These are phyloP conservation scores for Prototheca cutis DNA, from an alignment of 163 green algal species.

Conservation along the genomic window DNA sequence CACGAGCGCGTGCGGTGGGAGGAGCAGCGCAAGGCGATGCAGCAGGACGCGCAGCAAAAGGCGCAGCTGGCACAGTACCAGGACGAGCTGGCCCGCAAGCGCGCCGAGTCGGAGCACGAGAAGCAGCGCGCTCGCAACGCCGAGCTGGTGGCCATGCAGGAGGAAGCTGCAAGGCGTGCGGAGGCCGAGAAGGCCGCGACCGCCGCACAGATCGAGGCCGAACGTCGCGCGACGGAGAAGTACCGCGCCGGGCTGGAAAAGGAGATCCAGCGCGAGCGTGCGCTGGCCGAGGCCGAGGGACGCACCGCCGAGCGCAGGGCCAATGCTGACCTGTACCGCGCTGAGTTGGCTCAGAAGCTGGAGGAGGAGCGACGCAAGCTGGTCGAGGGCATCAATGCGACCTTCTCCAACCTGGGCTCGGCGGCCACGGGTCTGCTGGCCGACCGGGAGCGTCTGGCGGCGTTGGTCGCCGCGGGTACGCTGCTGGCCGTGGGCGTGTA, in stretches of 20 bases:
- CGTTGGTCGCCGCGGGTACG: conserved; percentile 54
- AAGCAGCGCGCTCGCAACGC: conserved; percentile 69
- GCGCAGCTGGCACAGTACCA: conserved; percentile 87
- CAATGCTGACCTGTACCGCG: conserved; percentile 91
- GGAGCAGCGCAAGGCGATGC: conserved; percentile 78
- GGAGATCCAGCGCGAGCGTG: conserved; percentile 71
- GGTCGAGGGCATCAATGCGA: conserved; percentile 80
- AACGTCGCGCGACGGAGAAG: conserved; percentile 73
- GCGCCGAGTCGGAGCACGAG: conserved; percentile 41
- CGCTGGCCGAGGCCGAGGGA: conserved; percentile 90
- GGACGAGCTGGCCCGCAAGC: conserved; percentile 72
- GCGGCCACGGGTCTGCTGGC: conserved; percentile 60
- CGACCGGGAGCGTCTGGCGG: conserved; percentile 67
- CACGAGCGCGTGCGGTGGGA: conserved; percentile 80
- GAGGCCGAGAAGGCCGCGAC: conserved; percentile 69
- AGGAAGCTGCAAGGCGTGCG: conserved; percentile 57
- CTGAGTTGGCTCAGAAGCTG: conserved; percentile 46
- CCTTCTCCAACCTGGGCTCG: conserved; percentile 56
- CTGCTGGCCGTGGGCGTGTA: conserved; percentile 74
- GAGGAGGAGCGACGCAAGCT: conserved; percentile 61
- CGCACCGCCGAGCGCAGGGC: conserved; percentile 70
- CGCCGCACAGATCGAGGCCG: conserved; percentile 86
- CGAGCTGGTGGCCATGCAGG: conserved; percentile 81
- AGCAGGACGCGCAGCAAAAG: conserved; percentile 81
- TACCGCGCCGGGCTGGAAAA: conserved; percentile 84